Conservation (phyloP, 208 protist genomes). For the Cochliopodium minus region DNA sequence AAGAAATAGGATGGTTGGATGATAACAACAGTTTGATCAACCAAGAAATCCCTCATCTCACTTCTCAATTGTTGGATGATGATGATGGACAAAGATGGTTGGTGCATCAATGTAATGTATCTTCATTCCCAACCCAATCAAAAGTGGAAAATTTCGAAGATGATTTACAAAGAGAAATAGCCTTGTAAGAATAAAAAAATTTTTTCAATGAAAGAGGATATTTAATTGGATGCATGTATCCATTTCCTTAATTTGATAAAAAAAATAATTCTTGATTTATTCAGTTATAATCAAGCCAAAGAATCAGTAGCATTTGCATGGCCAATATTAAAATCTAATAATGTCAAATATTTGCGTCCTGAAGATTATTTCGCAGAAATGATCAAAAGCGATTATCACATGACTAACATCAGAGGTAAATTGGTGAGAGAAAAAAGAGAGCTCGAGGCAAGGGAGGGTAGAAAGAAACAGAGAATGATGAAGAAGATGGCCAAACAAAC, state of each 20-base stretch:
- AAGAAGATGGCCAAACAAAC: constrained; percentile 2
- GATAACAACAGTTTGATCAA: too few relatives aligned
- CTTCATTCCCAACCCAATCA: too few relatives aligned
- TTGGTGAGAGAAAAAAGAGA: background rate
- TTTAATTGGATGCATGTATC: background rate
- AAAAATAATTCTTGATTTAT: too few relatives aligned
- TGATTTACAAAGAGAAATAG: constrained; percentile 5
- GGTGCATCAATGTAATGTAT: too few relatives aligned
- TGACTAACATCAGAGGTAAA: constrained; percentile 59
- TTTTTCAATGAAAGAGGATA: background rate
- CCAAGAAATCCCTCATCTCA: too few relatives aligned
- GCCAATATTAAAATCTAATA: constrained; percentile 44
- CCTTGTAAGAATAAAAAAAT: background rate
- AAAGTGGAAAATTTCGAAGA: constrained; percentile 2
- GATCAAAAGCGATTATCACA: constrained; percentile 79
- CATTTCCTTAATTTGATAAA: background rate
- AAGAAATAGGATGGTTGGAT: too few relatives aligned
- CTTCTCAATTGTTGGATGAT: too few relatives aligned
- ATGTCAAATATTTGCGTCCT: constrained; percentile 59
- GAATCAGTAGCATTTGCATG: constrained; percentile 49
- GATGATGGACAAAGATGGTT: too few relatives aligned
- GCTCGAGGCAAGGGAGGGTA: background rate
- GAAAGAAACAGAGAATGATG: background rate
- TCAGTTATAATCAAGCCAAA: constrained; percentile 47
- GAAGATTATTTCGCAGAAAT: constrained; percentile 85